phyloP scores from a whole-genome alignment of 2,329 filamentous ascomycete genomes.

The Diaporthe sp. region DNA sequence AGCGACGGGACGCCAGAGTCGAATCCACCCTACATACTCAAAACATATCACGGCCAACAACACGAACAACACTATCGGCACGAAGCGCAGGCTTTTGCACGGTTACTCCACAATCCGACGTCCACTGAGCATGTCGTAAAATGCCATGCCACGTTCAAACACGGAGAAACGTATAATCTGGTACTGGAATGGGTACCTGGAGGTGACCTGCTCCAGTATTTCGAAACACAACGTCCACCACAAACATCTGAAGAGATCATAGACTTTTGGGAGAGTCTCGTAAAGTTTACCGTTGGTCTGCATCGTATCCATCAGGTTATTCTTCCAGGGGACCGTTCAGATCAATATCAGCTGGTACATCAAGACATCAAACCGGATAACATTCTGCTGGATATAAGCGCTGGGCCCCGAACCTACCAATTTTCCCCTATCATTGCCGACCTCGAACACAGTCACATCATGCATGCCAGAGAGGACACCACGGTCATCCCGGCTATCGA shows the following conservation, averaged over 20 bases:
- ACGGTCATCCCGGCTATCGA: not conserved
- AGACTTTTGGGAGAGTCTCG: conserved; percentile 8
- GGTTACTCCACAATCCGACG: not conserved
- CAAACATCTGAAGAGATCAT: not conserved
- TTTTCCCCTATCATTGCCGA: not conserved
- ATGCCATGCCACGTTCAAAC: not conserved
- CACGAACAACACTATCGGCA: not conserved
- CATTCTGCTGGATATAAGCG: conserved; percentile 40
- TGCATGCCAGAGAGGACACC: not conserved
- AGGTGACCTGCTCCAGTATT: conserved; percentile 1
- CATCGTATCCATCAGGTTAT: not conserved
- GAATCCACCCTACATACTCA: not conserved
- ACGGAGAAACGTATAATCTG: conserved; percentile 10
- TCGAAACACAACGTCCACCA: not conserved
- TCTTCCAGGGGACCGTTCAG: not conserved
- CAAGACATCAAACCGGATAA: conserved; percentile 27
- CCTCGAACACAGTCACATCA: not conserved
- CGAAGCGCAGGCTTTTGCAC: not conserved
- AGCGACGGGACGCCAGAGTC: too few species aligned
- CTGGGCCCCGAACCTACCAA: not conserved
- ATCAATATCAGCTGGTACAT: not conserved
- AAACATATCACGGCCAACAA: conserved; percentile 2
- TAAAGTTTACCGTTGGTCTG: not conserved
- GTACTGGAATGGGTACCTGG: not conserved
- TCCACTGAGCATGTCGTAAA: not conserved